A percentile compares a stretch with the other conserved stretches of the same genome.
phyloP scores from a whole-genome alignment of 495 filamentous ascomycete genomes.

The Ramalina peruviana region DNA sequence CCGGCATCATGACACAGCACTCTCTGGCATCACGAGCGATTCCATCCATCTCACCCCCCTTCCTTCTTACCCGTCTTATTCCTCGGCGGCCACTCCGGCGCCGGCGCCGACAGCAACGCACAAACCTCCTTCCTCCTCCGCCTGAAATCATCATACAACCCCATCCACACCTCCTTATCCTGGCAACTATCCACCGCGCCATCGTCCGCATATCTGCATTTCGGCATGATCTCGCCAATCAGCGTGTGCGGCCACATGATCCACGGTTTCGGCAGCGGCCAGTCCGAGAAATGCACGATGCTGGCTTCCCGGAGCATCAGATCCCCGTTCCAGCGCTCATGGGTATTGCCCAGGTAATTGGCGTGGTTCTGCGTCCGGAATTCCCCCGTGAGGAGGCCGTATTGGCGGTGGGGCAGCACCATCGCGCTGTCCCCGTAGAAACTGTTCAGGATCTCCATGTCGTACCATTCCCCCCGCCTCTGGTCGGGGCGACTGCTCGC shows the following conservation, averaged over 20 bases:
- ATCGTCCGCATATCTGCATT: constrained; percentile 32
- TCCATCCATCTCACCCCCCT: neutral
- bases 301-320: constrained; percentile 50
- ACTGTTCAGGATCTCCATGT: constrained; percentile 64
- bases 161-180: constrained; percentile 54
- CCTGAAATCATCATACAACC: constrained; percentile 56
- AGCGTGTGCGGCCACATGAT: constrained; percentile 42
- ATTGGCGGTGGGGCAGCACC: constrained; percentile 63
- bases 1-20: too few relatives aligned
- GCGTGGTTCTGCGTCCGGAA: constrained; percentile 47
- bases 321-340: constrained; percentile 55
- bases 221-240: constrained; percentile 43
- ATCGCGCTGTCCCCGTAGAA: constrained; percentile 53
- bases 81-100: constrained; percentile 1
- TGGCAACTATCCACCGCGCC: constrained; percentile 38
- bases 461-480: constrained; percentile 28
- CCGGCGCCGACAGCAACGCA: constrained; percentile 17
- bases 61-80: neutral
- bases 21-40: neutral
- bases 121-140: constrained; percentile 42
- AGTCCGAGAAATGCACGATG: constrained; percentile 70
- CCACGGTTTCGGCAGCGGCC: constrained; percentile 65
- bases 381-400: constrained; percentile 55
- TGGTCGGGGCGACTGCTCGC: constrained; percentile 16
- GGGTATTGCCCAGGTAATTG: constrained; percentile 47